phyloP scores from a whole-genome alignment of 2,329 filamentous ascomycete genomes.

The Pyrenophora graminea region DNA sequence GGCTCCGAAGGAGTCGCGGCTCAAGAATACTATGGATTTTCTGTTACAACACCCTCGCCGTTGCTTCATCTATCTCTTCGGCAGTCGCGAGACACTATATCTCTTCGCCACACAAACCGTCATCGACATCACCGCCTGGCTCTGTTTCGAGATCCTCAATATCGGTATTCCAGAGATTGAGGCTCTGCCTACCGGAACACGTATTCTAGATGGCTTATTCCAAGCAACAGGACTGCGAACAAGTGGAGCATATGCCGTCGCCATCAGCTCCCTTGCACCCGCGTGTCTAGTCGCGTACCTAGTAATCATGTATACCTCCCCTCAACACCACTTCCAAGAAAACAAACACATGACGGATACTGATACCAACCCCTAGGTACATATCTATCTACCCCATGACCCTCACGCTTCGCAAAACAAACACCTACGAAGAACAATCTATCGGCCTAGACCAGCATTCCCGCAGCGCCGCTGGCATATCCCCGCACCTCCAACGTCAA shows the following conservation, averaged over 20 bases:
- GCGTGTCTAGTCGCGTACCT: conserved; percentile 65
- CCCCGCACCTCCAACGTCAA: conserved; percentile 63
- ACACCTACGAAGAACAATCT: conserved; percentile 72
- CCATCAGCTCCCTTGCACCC: conserved; percentile 60
- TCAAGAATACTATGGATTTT: conserved; percentile 58
- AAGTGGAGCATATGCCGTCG: conserved; percentile 68
- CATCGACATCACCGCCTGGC: conserved; percentile 68
- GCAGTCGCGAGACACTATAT: conserved; percentile 67
- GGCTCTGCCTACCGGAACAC: conserved; percentile 56
- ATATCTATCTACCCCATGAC: conserved; percentile 66
- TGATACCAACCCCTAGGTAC: conserved; percentile 33
- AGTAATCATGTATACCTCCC: conserved; percentile 61
- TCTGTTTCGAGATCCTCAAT: conserved; percentile 67
- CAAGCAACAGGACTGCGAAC: conserved; percentile 65
- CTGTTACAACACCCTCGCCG: conserved; percentile 66
- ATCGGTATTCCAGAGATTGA: conserved; percentile 63
- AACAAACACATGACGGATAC: too few species aligned
- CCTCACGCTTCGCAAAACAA: conserved; percentile 69
- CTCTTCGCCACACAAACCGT: conserved; percentile 63
- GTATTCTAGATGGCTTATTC: conserved; percentile 68
- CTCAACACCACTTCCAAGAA: too few species aligned
- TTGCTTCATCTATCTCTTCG: conserved; percentile 69
- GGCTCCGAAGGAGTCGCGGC: conserved; percentile 45
- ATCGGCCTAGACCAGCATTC: conserved; percentile 60
- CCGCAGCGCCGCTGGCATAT: conserved; percentile 20